These are phyloP conservation scores for Dictyostelium firmibasis DNA, from an alignment of 78 protist genomes.

Conservation along the genomic window DNA sequence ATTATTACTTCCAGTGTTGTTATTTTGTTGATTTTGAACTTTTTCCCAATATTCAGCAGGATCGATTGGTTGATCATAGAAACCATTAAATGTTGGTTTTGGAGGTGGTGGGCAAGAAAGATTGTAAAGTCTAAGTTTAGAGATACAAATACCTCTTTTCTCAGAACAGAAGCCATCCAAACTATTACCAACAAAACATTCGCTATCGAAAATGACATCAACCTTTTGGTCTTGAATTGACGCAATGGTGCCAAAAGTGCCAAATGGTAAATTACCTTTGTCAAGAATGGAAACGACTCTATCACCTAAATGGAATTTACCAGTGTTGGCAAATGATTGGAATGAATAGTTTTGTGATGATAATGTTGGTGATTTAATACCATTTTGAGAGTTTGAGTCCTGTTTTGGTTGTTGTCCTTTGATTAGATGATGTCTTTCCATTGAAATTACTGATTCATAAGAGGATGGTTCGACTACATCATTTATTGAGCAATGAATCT, in stretches of 20 bases:
- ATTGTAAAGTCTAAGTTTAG: constrained; percentile 44
- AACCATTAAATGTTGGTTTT: background rate
- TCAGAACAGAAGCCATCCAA: constrained; percentile 47
- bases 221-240: constrained; percentile 53
- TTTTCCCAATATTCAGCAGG: constrained; percentile 56
- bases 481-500: background rate
- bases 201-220: constrained; percentile 40
- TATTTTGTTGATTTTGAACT: background rate
- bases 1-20: background rate
- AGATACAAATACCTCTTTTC: constrained; percentile 60
- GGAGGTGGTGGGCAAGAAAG: constrained; percentile 29
- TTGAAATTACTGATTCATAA: constrained; percentile 37
- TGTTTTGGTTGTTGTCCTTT: background rate
- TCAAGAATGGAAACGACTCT: constrained; percentile 42
- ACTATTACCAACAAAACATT: constrained; percentile 32
- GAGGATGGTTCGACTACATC: constrained; percentile 39
- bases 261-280: constrained; percentile 72
- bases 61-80: background rate
- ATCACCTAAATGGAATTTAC: constrained; percentile 47
- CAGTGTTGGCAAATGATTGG: background rate
- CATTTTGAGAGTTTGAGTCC: background rate
- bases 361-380: background rate
- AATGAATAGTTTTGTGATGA: background rate
- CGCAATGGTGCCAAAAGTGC: constrained; percentile 46
- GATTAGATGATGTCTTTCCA: constrained; percentile 34